phyloP scores from a whole-genome alignment of 345 rosid species.

The Citrus mangshanensis region DNA sequence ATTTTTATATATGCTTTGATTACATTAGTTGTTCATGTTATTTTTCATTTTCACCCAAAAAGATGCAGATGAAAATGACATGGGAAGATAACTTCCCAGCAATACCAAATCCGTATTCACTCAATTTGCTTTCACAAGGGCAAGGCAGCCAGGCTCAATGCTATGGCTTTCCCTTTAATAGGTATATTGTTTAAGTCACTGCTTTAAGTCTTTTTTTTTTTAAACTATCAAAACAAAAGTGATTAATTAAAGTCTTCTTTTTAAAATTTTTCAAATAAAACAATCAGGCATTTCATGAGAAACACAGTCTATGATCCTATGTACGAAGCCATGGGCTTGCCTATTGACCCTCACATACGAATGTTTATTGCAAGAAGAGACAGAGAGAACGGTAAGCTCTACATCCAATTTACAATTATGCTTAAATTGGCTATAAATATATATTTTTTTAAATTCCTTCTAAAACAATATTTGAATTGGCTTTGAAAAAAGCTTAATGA shows the following conservation, averaged over 20 bases:
- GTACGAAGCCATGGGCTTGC: slow-evolving; percentile 38
- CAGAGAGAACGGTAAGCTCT: background rate
- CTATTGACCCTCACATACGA: slow-evolving; percentile 40
- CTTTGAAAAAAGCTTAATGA: background rate
- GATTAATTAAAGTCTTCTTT: background rate
- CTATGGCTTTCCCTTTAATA: background rate
- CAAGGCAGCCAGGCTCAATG: background rate
- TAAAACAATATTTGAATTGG: background rate
- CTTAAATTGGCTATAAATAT: background rate
- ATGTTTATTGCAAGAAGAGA: slow-evolving; percentile 17
- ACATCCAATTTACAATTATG: background rate
- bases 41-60: background rate
- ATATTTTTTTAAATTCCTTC: background rate
- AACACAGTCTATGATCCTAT: slow-evolving; percentile 33
- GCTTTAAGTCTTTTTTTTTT: too few species aligned
- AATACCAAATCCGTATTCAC: background rate
- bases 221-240: background rate
- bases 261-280: background rate
- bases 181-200: slow-evolving; percentile 1
- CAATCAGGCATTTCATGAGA: slow-evolving; percentile 5
- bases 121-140: background rate
- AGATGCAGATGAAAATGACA: background rate
- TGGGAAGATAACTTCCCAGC: background rate
- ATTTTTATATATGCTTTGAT: background rate
- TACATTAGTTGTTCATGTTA: background rate